These are phyloP conservation scores for grape (Vitis vinifera) DNA, from an alignment of 164 flowering plant species.

Conservation along the genomic window DNA sequence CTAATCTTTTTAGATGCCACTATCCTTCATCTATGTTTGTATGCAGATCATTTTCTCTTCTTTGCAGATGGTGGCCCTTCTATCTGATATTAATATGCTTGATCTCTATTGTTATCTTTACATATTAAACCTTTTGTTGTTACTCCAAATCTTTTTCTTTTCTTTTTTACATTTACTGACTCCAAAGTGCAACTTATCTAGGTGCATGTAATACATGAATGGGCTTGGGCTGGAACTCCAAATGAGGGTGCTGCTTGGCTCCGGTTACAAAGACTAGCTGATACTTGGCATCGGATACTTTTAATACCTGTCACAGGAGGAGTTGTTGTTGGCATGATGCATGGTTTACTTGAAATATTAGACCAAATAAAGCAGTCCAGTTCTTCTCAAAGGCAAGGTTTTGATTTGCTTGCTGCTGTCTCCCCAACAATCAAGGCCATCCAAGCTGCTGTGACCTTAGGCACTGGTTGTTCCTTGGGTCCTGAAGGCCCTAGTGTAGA, in stretches of 20 bases:
- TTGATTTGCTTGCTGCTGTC: conserved; percentile 75
- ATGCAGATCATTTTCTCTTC: too few species aligned
- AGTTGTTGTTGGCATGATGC: conserved; percentile 97
- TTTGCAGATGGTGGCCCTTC: too few species aligned
- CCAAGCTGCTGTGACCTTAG: conserved; percentile 95
- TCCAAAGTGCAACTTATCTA: conserved; percentile 20
- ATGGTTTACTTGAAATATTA: conserved; percentile 89
- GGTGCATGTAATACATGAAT: conserved; percentile 95
- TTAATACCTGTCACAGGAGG: conserved; percentile 96
- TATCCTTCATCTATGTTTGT: too few species aligned
- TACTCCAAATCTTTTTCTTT: background rate
- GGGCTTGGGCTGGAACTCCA: conserved; percentile 99
- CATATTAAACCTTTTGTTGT: background rate
- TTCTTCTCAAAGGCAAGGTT: conserved; percentile 65
- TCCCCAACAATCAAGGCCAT: conserved; percentile 91
- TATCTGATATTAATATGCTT: background rate
- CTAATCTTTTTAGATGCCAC: too few species aligned
- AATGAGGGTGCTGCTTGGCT: conserved; percentile 99
- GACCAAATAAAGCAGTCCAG: conserved; percentile 78
- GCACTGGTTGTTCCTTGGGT: conserved; percentile 98
- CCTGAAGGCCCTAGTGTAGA: conserved; percentile 99
- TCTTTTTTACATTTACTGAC: conserved; percentile 15
- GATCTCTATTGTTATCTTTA: background rate
- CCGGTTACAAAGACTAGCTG: conserved; percentile 86
- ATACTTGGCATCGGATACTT: conserved; percentile 97